A percentile compares a stretch with the other conserved stretches of the same genome.
Evolutionary conservation across 2,329 filamentous ascomycete species (phyloP).

Genomic region (Polychaeton citri): DNA sequence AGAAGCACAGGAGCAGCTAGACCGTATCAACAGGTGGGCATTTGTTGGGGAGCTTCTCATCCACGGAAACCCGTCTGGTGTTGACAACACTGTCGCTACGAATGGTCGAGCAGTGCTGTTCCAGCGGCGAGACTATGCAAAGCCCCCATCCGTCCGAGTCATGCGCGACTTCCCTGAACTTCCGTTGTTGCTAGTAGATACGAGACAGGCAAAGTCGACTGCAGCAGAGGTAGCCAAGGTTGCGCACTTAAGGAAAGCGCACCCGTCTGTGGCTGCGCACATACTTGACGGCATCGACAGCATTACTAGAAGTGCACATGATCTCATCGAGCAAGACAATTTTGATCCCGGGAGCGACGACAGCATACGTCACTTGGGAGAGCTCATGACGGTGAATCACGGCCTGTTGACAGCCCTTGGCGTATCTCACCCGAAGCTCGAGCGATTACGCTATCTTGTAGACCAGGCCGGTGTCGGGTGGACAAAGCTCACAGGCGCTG

Average conservation of each 20-base stretch:
- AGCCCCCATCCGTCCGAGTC: slow-evolving; percentile 60
- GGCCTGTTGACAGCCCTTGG: slow-evolving; percentile 81
- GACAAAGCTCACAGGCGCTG: slow-evolving; percentile 94
- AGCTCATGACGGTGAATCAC: slow-evolving; percentile 88
- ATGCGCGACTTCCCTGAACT: slow-evolving; percentile 85
- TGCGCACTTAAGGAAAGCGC: slow-evolving; percentile 51
- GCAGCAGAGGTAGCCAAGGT: slow-evolving; percentile 80
- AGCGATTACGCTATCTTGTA: slow-evolving; percentile 80
- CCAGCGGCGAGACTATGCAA: slow-evolving; percentile 58
- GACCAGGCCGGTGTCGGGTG: slow-evolving; percentile 84
- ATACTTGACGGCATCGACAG: slow-evolving; percentile 79
- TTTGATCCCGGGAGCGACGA: slow-evolving; percentile 54
- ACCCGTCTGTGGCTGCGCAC: slow-evolving; percentile 63
- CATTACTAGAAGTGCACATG: slow-evolving; percentile 47
- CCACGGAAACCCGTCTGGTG: slow-evolving; percentile 88
- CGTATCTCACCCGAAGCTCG: slow-evolving; percentile 85
- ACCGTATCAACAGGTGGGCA: slow-evolving; percentile 94
- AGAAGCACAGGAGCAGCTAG: slow-evolving; percentile 80
- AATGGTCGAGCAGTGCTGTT: slow-evolving; percentile 92
- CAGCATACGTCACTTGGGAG: slow-evolving; percentile 61
- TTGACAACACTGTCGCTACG: slow-evolving; percentile 91
- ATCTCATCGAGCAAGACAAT: slow-evolving; percentile 40
- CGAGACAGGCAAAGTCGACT: slow-evolving; percentile 75
- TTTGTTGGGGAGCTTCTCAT: slow-evolving; percentile 97
- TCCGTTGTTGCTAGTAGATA: slow-evolving; percentile 80